phyloP scores from a whole-genome alignment of 2,329 filamentous ascomycete genomes.

The Ophiostoma sp. region DNA sequence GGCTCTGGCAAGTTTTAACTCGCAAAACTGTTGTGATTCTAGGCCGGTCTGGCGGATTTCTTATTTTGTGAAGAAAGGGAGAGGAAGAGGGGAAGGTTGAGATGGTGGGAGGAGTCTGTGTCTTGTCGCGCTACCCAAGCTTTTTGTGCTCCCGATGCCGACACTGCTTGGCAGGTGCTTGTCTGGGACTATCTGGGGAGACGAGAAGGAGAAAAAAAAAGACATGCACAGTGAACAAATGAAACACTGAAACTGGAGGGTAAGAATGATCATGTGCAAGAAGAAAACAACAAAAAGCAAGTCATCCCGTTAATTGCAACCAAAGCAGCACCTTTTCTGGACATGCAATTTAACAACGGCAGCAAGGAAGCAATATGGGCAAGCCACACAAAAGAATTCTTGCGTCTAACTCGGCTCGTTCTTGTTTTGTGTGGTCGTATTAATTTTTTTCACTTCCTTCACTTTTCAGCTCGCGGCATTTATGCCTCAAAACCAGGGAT shows the following conservation, averaged over 20 bases:
- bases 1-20: not conserved
- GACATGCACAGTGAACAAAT: not conserved
- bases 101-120: not conserved
- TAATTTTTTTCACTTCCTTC: not conserved
- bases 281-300: no score
- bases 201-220: not conserved
- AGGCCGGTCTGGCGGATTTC: not conserved
- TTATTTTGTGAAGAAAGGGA: not conserved
- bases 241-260: no score
- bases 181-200: not conserved
- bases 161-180: slow-evolving; percentile 1
- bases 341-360: not conserved
- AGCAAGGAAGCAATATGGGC: no score
- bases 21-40: not conserved
- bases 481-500: not conserved
- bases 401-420: not conserved
- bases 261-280: no score
- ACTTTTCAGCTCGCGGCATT: not conserved
- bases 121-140: not conserved
- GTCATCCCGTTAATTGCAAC: not conserved
- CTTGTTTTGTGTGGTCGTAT: not conserved
- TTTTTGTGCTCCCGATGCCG: slow-evolving; percentile 5
- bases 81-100: not conserved
- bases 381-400: not conserved
- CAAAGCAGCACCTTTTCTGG: not conserved